Evolutionary conservation across 768 basidiomycete genomes (phyloP), one percentile per base, ranked within the genome.

Genomic region (Termitomyces sp.): DNA sequence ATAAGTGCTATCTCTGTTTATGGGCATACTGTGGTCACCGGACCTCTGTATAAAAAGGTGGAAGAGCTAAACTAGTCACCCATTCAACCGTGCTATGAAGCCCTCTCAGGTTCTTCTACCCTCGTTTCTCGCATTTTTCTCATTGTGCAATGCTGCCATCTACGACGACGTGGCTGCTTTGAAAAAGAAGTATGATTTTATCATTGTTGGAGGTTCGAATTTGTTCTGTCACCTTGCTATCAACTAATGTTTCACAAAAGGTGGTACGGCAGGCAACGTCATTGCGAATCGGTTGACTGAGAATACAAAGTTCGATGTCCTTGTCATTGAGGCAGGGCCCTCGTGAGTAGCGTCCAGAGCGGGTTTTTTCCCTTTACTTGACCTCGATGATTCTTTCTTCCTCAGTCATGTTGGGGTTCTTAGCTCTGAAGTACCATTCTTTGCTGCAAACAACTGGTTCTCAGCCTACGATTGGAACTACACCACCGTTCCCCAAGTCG

Each of bases 401-500:
- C 14, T 41, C 44, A 68, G 65, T 10, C 45, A 68, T 27, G 60
- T 63, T 31, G 62, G 57, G 17, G 61, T 62, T 9, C 10, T 63
- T 2, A 29, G 35, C 17, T 53, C 62, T 3, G 27, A 59, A 38
- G 60, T 66, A 1, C 66, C 66, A 5, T 53, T 53, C 17, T 65
- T 66, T 57, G 48, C 46, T 23, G 37, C 37, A 19, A 56, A 59
- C 4, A 56, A 56, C 44, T 59, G 58, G 5, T 44, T 52, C 32
- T 60, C 64, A 9, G 47, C 42, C 4, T 70, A 56, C 47, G 70
- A 74, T 43, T 74, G 72, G 71, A 75, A 75, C 38, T 75, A 66
- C 40, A 74, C 73, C 12, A 73, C 73, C 5, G 66, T 63, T 2
- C 65, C 73, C 16, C 74, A 74, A 54, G 17, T 60, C 12, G 68